Base-by-base conservation (phyloP, 805 yeast genomes). In the Hanseniaspora clermontiae region DNA sequence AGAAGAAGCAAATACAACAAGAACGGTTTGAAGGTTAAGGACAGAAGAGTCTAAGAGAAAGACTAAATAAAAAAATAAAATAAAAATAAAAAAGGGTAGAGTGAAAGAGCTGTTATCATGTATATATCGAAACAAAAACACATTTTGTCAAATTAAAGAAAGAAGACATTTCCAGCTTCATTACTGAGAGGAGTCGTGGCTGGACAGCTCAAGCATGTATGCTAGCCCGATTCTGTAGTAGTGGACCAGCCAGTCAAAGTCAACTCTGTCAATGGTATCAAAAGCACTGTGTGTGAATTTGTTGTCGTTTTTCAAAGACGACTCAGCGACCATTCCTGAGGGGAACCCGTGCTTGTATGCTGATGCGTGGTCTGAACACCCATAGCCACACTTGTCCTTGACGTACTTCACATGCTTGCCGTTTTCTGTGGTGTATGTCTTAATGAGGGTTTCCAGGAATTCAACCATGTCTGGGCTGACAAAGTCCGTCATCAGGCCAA, bases 311-410 rank as follows among this genome's bases (percentile, higher is more conserved):
- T 78, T 76, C 67, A 87, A 77, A 57, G 77, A 83, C 46, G 87
- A 76, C 68, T 93, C 98, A 60, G 84, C 79, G 48, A 87, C 84
- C 68, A 88, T 86, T 36, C 88, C 79, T 10, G 88, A 77, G 5
- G 97, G 97, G 69, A 75, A 88, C 0, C 97, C 97, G 63, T 78
- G 79, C 65, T 84, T 81, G 52, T 81, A 68, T 0, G 96, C 96
- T 49, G 95, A 81, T 5, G 93, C 84, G 68, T 89, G 96, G 71
- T 91, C 97, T 17, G 95, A 84, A 69, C 97, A 90, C 0, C 95
- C 93, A 64, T 89, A 88, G 0, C 96, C 96, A 71, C 97, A 91
- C 57, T 72, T 62, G 12, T 95, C 84, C 63, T 84, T 93, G 40
- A 75, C 79, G 64, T 78, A 84, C 3, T 86, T 83, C 57, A 89